Evolutionary conservation across 495 filamentous ascomycete species (phyloP).

Genomic region (Aspergillus panamensis): DNA sequence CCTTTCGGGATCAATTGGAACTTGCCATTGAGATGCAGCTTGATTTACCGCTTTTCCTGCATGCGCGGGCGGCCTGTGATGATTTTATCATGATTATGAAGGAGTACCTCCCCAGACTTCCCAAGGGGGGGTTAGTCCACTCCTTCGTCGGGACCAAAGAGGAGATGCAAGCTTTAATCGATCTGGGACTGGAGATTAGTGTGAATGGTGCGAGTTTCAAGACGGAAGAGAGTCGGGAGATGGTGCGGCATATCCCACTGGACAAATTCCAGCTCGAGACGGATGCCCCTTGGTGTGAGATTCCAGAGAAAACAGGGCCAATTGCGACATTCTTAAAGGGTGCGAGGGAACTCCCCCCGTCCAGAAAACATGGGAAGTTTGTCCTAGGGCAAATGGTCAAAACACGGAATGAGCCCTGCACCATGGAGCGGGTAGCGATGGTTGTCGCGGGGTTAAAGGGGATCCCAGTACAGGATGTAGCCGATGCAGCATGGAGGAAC

Average conservation of each 20-base stretch:
- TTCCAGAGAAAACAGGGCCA: constrained; percentile 21
- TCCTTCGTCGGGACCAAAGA: constrained; percentile 30
- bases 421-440: constrained; percentile 28
- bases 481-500: constrained; percentile 29
- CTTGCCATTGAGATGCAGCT: constrained; percentile 20
- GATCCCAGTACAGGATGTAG: constrained; percentile 25
- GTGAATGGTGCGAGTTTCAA: constrained; percentile 32
- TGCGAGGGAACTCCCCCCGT: constrained; percentile 20
- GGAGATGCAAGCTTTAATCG: constrained; percentile 28
- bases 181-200: constrained; percentile 30
- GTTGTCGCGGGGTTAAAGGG: constrained; percentile 33
- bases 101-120: constrained; percentile 22
- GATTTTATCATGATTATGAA: constrained; percentile 31
- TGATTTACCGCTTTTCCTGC: constrained; percentile 30
- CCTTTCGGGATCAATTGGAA: constrained; percentile 28
- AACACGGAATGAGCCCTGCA: constrained; percentile 32
- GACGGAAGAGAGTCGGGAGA: constrained; percentile 27
- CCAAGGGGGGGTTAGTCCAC: constrained; percentile 29
- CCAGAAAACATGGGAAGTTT: constrained; percentile 31
- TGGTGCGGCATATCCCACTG: constrained; percentile 29
- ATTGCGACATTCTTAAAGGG: constrained; percentile 21
- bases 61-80: constrained; percentile 26
- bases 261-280: constrained; percentile 32
- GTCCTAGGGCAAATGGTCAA: constrained; percentile 31
- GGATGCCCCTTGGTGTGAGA: constrained; percentile 36